Base-by-base conservation (phyloP, 345 rosid species). In the Alliaria petiolata region DNA sequence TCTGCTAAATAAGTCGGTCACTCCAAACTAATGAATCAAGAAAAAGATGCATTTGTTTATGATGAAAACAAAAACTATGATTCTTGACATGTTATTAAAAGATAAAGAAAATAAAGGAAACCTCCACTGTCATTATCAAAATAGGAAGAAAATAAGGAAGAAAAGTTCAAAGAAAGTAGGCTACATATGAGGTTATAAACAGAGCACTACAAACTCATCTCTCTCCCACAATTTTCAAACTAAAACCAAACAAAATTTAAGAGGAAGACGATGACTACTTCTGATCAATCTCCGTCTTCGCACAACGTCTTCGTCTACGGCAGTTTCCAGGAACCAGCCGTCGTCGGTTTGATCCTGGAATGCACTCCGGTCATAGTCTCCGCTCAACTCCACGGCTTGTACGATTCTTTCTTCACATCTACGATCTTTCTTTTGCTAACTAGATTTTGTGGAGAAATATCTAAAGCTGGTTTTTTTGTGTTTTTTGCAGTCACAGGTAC, bases 301-400 rank as follows among this genome's bases (percentile, higher is more conserved):
- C 62, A 67, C 76, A 88, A 61, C 58, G 95, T 95, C 38, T 89
- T 95, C 82, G 98, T 95, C 4, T 95, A 91, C 22, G 98, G 98
- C 3, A 89, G 92, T 79, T 90, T 91, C 14, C 73, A 85, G 3
- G 90, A 87, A 6, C 95, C 89, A 79, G 86, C 88, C 56, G 87
- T 89, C 36, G 95, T 88, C 25, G 51, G 75, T 13, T 83, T 81
- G 53, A 89, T 95, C 22, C 75, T 89, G 31, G 85, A 87, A 7
- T 87, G 90, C 33, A 47, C 80, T 76, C 96, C 96, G 15, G 77
- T 62, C 46, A 69, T 78, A 28, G 65, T 88, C 76, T 35, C 87
- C 1, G 95, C 98, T 34, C 52, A 80, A 73, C 95, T 93, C 71
- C 68, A 72, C 15, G 81, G 81, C 90, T 81, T 74, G 98, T 90